Evolutionary conservation across 2,329 filamentous ascomycete genomes (phyloP).

Genomic region (Colletotrichum spinosum): DNA sequence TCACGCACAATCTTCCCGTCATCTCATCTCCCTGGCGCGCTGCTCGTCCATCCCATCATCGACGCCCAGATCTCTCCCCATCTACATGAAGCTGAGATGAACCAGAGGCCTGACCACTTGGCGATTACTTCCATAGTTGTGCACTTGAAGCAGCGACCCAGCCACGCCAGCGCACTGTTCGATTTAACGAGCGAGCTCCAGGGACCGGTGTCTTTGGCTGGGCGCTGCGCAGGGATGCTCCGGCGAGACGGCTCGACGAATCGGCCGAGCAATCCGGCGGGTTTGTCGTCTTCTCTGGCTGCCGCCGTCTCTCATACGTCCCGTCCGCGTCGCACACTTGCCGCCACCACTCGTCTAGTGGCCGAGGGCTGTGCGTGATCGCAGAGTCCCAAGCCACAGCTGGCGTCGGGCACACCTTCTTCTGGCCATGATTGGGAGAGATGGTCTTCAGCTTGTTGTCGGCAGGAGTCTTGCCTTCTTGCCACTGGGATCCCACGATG

Average conservation of each 20-base stretch:
- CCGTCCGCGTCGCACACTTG: not conserved
- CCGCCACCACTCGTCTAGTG: not conserved
- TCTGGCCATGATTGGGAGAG: conserved; percentile 13
- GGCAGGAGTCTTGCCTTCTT: no score
- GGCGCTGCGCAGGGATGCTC: conserved; percentile 22
- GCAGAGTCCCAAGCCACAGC: conserved; percentile 3
- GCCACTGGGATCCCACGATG: no score
- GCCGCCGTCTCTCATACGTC: not conserved
- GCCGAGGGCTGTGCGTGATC: not conserved
- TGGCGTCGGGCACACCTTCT: not conserved
- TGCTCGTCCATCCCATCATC: not conserved
- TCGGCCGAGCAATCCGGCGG: conserved; percentile 27
- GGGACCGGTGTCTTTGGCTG: no score
- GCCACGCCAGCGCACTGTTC: no score
- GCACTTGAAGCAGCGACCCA: no score
- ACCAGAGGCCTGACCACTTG: no score
- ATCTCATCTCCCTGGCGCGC: no score
- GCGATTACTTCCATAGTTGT: no score
- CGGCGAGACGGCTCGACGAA: conserved; percentile 21
- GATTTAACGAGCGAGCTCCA: conserved; percentile 9
- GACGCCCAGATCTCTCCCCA: no score
- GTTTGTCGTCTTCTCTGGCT: not conserved
- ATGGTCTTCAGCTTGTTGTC: no score
- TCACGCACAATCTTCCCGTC: not conserved
- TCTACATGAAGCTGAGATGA: no score